Evolutionary conservation across 192 early-diverging fungal genomes (phyloP), one percentile per base, ranked within the genome.

Genomic region (Linnemannia hyalina): DNA sequence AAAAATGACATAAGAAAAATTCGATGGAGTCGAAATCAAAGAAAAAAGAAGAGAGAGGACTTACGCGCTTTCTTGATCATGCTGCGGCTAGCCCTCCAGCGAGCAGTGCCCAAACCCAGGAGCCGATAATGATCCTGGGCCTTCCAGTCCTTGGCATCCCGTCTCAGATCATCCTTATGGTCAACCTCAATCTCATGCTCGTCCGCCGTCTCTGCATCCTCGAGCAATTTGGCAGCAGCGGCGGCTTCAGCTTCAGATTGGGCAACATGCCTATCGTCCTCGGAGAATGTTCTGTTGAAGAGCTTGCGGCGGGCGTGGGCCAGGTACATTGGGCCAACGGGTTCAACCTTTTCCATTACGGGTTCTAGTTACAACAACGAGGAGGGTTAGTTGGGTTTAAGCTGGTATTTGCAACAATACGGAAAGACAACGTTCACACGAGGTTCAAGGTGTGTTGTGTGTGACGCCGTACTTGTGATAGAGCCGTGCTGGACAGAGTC

Each of bases 101-200:
- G 90, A 65, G 93, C 83, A 65, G 85, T 89, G 1, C 93, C 91
- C 38, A 97, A 77, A 5, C 96, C 96, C 2, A 97, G 87, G 23
- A 97, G 89, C 35, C 90, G 93, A 88, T 97, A 97, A 83, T 96
- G 96, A 75, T 97, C 96, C 88, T 97, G 96, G 15, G 89, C 87
- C 89, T 95, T 97, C 95, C 95, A 96, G 9, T 95, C 91, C 75
- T 90, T 85, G 11, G 96, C 95, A 76, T 96, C 92, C 32, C 92
- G 88, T 40, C 84, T 77, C 74, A 96, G 73, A 40, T 96, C 88
- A 42, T 89, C 85, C 47, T 91, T 82, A n/a, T 92, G 87, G 80
- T 95, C 95, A 9, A 88, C 87, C 81, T 95, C 94, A 42, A 90
- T 81, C n/a, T 92, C 91, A 63, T 88, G 78, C 2, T 90, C 87